These are phyloP conservation scores for Saturnispora gosingensis DNA, from an alignment of 805 yeast species.

Conservation along the genomic window DNA sequence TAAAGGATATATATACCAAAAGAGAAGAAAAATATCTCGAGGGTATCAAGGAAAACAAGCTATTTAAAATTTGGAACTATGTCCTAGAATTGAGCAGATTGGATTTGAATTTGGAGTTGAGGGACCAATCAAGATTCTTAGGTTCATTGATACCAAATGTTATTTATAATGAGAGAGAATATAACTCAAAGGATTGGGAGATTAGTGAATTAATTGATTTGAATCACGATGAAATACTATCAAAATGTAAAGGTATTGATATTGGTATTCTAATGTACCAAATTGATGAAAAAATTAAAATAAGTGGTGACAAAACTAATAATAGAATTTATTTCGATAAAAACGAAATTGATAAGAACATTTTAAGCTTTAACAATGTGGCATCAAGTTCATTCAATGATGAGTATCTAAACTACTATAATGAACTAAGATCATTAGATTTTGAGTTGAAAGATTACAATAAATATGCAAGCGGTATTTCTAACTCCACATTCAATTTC, in stretches of 20 bases:
- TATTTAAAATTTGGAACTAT: constrained; percentile 48
- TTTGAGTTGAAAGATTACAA: constrained; percentile 33
- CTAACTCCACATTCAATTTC: constrained; percentile 5
- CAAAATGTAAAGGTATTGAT: constrained; percentile 20
- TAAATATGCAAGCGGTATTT: constrained; percentile 21
- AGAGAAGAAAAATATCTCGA: constrained; percentile 21
- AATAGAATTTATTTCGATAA: not conserved
- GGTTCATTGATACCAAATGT: constrained; percentile 45
- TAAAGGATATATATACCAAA: constrained; percentile 39
- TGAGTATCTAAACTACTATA: constrained; percentile 21
- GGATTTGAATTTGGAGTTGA: constrained; percentile 65
- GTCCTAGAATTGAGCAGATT: constrained; percentile 57
- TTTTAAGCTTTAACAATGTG: constrained; percentile 11
- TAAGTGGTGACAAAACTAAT: constrained; percentile 7
- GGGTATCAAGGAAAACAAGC: constrained; percentile 28
- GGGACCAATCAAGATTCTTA: constrained; percentile 78
- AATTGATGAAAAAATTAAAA: constrained; percentile 11
- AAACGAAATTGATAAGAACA: not conserved
- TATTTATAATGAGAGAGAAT: constrained; percentile 23
- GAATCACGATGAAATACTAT: constrained; percentile 1
- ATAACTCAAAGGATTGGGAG: constrained; percentile 11
- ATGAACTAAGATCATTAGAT: constrained; percentile 25
- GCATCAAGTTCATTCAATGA: constrained; percentile 16
- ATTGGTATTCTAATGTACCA: constrained; percentile 25
- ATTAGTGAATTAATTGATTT: constrained; percentile 15